phyloP scores from a whole-genome alignment of 2,329 filamentous ascomycete genomes.

The Fusarium dimerum region DNA sequence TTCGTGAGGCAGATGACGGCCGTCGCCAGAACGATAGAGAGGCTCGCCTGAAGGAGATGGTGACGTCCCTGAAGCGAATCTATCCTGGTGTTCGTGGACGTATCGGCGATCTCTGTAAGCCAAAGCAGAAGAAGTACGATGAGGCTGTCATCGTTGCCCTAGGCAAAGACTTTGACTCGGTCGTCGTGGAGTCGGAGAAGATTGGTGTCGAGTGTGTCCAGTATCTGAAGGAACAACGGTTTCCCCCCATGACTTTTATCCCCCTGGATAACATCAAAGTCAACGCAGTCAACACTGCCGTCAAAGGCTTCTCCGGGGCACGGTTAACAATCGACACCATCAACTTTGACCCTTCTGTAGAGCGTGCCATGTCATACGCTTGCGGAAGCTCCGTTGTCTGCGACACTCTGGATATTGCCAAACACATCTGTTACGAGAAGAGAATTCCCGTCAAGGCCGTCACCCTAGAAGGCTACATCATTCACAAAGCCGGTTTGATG shows the following conservation, averaged over 20 bases:
- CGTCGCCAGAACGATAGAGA: conserved; percentile 85
- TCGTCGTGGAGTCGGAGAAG: conserved; percentile 94
- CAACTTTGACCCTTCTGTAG: conserved; percentile 84
- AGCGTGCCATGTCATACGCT: conserved; percentile 91
- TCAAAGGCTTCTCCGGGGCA: conserved; percentile 86
- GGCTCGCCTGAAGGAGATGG: conserved; percentile 74
- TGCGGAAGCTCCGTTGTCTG: conserved; percentile 95
- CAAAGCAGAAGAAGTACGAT: conserved; percentile 96
- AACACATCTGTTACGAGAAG: conserved; percentile 83
- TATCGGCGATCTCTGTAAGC: conserved; percentile 87
- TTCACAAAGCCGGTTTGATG: conserved; percentile 95
- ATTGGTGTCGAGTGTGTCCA: conserved; percentile 92
- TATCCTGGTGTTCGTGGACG: conserved; percentile 91
- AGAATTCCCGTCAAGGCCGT: conserved; percentile 91
- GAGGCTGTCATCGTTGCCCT: conserved; percentile 91
- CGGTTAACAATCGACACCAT: conserved; percentile 94
- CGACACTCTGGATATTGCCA: conserved; percentile 82
- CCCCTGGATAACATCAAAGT: conserved; percentile 97
- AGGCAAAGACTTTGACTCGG: conserved; percentile 89
- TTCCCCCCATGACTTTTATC: conserved; percentile 88
- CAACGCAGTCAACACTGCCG: conserved; percentile 81
- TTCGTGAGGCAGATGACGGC: conserved; percentile 84
- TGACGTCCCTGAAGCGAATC: conserved; percentile 83
- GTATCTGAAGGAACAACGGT: conserved; percentile 87
- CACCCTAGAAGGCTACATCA: conserved; percentile 91